Percentiles rank a stretch among this genome's conserved stretches.
These are phyloP conservation scores for Phytophthora hibernalis DNA, from an alignment of 352 stramenopile species.

Conservation along the genomic window DNA sequence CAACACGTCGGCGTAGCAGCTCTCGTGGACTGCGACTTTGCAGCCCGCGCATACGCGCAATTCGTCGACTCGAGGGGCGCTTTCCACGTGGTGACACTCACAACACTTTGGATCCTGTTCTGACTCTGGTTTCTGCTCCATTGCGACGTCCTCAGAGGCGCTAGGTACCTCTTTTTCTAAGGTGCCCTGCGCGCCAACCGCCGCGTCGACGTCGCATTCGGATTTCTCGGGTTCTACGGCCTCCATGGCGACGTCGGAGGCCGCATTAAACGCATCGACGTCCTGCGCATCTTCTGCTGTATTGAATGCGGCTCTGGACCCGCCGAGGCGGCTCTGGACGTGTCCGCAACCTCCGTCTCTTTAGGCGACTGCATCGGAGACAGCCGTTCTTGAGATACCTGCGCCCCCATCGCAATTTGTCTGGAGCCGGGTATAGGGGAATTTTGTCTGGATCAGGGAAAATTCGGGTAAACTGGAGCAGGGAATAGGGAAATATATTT, in stretches of 20 bases:
- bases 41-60: constrained; percentile 44
- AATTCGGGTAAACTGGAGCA: too few species aligned
- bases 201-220: neutral
- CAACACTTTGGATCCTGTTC: constrained; percentile 20
- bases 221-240: constrained; percentile 30
- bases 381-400: constrained; percentile 30
- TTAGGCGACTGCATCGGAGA: constrained; percentile 21
- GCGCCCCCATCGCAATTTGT: constrained; percentile 25
- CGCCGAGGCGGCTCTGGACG: constrained; percentile 8
- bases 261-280: neutral
- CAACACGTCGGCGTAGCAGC: constrained; percentile 39
- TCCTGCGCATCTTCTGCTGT: constrained; percentile 15
- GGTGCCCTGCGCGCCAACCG: constrained; percentile 13
- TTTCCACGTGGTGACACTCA: constrained; percentile 26
- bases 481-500: constrained; percentile 4
- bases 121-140: neutral
- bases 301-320: neutral
- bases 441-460: too few species aligned
- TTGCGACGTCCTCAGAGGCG: neutral
- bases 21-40: constrained; percentile 39
- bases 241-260: neutral
- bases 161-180: neutral
- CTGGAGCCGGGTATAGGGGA: constrained; percentile 1
- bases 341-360: constrained; percentile 13
- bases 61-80: constrained; percentile 3